Conservation (phyloP, 768 basidiomycete species). For the Lentinula detonsa region DNA sequence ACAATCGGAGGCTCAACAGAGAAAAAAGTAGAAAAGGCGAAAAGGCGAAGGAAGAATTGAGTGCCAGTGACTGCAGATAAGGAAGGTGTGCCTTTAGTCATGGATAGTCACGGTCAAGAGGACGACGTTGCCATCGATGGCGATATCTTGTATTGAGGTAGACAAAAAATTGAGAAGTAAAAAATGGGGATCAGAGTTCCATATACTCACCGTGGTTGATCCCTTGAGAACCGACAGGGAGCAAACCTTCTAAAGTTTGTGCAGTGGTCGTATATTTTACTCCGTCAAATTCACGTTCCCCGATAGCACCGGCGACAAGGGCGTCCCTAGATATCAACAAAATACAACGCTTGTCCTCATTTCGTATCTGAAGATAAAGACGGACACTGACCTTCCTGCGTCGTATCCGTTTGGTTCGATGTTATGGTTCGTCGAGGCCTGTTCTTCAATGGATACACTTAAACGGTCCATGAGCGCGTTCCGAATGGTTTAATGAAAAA, state of each 20-base stretch:
- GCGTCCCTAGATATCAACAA: conserved; percentile 14
- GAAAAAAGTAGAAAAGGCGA: too few species aligned
- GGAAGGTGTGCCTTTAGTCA: not conserved
- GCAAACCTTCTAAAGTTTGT: conserved; percentile 33
- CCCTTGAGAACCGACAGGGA: conserved; percentile 32
- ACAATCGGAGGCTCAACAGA: too few species aligned
- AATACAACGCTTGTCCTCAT: not conserved
- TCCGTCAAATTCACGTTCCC: conserved; percentile 23
- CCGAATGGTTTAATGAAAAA: conserved; percentile 31
- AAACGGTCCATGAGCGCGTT: too few species aligned
- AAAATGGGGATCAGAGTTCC: not conserved
- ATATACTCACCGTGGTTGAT: conserved; percentile 44
- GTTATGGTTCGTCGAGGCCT: conserved; percentile 36
- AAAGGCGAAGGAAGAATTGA: too few species aligned
- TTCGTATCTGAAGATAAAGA: not conserved
- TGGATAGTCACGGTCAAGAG: conserved; percentile 40
- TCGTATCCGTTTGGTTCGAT: conserved; percentile 56
- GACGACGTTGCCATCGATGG: conserved; percentile 43
- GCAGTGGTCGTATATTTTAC: conserved; percentile 32
- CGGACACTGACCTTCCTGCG: conserved; percentile 25
- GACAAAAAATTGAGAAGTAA: not conserved
- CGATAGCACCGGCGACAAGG: conserved; percentile 31
- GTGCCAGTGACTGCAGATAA: too few species aligned
- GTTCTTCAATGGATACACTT: conserved; percentile 10
- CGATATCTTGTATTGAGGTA: conserved; percentile 27